These are phyloP conservation scores for Stagonosporopsis tanaceti DNA, from an alignment of 2,329 filamentous ascomycete species.

Conservation along the genomic window DNA sequence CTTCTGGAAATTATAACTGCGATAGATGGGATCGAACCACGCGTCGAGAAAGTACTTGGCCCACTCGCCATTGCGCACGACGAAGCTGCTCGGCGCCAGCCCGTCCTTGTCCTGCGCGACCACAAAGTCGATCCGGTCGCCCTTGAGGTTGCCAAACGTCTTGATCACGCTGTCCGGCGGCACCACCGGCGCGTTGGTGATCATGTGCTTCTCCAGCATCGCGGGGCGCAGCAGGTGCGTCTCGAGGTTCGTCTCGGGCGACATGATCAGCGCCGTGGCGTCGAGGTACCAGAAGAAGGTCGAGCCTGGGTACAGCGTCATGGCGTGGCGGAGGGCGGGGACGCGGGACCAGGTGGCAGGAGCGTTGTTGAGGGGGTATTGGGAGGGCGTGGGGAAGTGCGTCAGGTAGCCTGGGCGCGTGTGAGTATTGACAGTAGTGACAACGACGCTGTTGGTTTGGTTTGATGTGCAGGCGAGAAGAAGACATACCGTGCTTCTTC, in stretches of 20 bases:
- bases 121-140: slow-evolving; percentile 79
- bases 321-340: slow-evolving; percentile 86
- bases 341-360: slow-evolving; percentile 76
- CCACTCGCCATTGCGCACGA: slow-evolving; percentile 87
- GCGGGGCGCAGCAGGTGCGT: slow-evolving; percentile 72
- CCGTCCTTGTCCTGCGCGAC: slow-evolving; percentile 86
- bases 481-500: slow-evolving; percentile 76
- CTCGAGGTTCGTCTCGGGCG: slow-evolving; percentile 73
- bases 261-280: slow-evolving; percentile 87
- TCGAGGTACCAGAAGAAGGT: slow-evolving; percentile 89
- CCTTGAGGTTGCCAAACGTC: slow-evolving; percentile 84
- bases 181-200: slow-evolving; percentile 84
- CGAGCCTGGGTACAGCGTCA: slow-evolving; percentile 78
- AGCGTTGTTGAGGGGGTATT: slow-evolving; percentile 72
- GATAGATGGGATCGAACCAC: slow-evolving; percentile 95
- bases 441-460: not conserved
- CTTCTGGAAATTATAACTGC: slow-evolving; percentile 95
- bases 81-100: slow-evolving; percentile 76
- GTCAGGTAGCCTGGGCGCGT: slow-evolving; percentile 75
- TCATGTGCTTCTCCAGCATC: slow-evolving; percentile 79
- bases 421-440: slow-evolving; percentile 14
- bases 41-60: slow-evolving; percentile 90
- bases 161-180: slow-evolving; percentile 97
- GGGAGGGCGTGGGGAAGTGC: slow-evolving; percentile 78
- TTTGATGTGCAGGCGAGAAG: too few species aligned